Evolutionary conservation across 2,329 filamentous ascomycete species (phyloP).

Genomic region (Sodiomyces alkalinus): DNA sequence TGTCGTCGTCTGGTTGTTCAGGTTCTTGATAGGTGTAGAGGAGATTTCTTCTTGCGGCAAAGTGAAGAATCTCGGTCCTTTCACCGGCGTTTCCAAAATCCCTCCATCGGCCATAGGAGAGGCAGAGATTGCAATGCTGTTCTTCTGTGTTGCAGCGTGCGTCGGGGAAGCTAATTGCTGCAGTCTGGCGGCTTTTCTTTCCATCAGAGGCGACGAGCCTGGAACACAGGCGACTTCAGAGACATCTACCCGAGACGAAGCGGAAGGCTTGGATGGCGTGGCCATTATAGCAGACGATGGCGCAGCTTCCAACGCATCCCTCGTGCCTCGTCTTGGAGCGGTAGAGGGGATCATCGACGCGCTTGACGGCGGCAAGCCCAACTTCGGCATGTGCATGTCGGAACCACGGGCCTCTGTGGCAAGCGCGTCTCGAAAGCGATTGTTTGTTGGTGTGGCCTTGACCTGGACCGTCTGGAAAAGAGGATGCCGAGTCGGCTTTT

Average conservation of each 20-base stretch:
- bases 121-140: not conserved
- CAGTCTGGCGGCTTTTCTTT: conserved; percentile 9
- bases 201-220: conserved; percentile 20
- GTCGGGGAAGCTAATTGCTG: not conserved
- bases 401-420: conserved; percentile 12
- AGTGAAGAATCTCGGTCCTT: conserved; percentile 9
- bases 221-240: conserved; percentile 14
- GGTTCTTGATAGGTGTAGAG: conserved; percentile 3
- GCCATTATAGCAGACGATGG: conserved; percentile 8
- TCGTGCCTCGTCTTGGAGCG: conserved; percentile 16
- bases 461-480: conserved; percentile 27
- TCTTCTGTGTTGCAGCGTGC: too few species aligned
- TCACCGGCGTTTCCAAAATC: conserved; percentile 24
- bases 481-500: conserved; percentile 29
- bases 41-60: conserved; percentile 7
- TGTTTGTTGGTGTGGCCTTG: conserved; percentile 42
- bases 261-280: conserved; percentile 5
- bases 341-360: conserved; percentile 26
- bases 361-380: conserved; percentile 23
- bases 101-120: conserved; percentile 1
- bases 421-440: conserved; percentile 36
- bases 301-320: conserved; percentile 13
- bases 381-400: conserved; percentile 11
- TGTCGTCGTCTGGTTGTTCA: conserved; percentile 8
- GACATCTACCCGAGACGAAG: not conserved